Conservation (phyloP, 106 monocot species). For the Dioscorea alata region DNA sequence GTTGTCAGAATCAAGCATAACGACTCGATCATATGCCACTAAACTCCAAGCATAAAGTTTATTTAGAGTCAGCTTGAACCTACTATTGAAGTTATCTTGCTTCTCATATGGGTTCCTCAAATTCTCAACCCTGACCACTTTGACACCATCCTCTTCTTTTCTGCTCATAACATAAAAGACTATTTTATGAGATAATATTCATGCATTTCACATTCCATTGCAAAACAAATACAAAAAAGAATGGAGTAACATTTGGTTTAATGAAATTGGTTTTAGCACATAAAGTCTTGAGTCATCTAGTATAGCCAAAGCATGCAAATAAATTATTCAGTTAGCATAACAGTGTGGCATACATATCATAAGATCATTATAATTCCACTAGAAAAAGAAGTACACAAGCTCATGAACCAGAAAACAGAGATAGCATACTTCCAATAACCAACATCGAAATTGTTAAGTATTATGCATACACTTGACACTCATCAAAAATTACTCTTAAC, state of each 20-base stretch:
- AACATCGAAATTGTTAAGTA: too few species aligned
- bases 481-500: too few species aligned
- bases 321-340: not conserved
- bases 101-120: conserved; percentile 50
- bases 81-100: conserved; percentile 38
- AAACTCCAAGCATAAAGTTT: conserved; percentile 79
- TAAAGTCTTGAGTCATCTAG: too few species aligned
- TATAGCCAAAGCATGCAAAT: not conserved
- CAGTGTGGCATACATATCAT: not conserved
- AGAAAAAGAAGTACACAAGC: too few species aligned
- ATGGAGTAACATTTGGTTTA: too few species aligned
- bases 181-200: conserved; percentile 1
- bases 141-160: conserved; percentile 38
- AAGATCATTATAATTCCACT: not conserved
- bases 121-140: conserved; percentile 42
- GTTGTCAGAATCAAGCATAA: conserved; percentile 97
- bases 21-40: conserved; percentile 79
- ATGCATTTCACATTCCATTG: too few species aligned
- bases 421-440: too few species aligned
- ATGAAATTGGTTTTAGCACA: too few species aligned
- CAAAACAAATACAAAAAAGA: too few species aligned
- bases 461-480: too few species aligned
- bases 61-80: conserved; percentile 52
- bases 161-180: conserved; percentile 12
- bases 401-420: too few species aligned